Percentiles rank a stretch among this genome's conserved stretches.
Evolutionary conservation across 768 basidiomycete species (phyloP).

Genomic region (Amyloporia xantha): DNA sequence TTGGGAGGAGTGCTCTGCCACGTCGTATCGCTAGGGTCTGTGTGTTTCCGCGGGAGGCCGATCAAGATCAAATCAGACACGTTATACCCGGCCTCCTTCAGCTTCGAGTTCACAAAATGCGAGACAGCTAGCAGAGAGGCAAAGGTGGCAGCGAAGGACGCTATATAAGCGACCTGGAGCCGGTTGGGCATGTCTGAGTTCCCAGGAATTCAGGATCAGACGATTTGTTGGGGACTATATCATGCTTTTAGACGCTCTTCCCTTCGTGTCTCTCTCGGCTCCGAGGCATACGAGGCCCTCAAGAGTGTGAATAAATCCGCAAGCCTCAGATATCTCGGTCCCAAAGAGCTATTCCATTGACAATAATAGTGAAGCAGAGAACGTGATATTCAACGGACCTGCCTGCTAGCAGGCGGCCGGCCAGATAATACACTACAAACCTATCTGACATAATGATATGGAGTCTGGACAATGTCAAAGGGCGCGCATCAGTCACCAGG

Average conservation of each 20-base stretch:
- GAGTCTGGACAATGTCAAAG: too few species aligned
- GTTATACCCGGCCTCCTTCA: slow-evolving; percentile 52
- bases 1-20: neutral
- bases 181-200: slow-evolving; percentile 49
- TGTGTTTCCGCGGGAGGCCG: slow-evolving; percentile 34
- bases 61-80: slow-evolving; percentile 55
- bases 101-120: slow-evolving; percentile 34
- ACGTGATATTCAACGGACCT: too few species aligned
- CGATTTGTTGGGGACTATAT: neutral
- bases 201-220: neutral
- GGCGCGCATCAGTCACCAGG: too few species aligned
- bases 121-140: slow-evolving; percentile 39
- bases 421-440: neutral
- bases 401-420: neutral
- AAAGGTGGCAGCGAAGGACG: slow-evolving; percentile 44
- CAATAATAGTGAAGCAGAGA: too few species aligned
- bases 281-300: too few species aligned
- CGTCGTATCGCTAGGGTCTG: slow-evolving; percentile 1
- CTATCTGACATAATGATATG: neutral
- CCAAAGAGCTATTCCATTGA: too few species aligned
- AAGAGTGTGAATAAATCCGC: too few species aligned
- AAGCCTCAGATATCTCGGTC: too few species aligned
- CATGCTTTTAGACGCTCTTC: too few species aligned
- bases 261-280: too few species aligned
- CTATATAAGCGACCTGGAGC: slow-evolving; percentile 48